Evolutionary conservation across 1,284 basidiomycete genomes (phyloP).

Genomic region (Salmacisia buchloeana): DNA sequence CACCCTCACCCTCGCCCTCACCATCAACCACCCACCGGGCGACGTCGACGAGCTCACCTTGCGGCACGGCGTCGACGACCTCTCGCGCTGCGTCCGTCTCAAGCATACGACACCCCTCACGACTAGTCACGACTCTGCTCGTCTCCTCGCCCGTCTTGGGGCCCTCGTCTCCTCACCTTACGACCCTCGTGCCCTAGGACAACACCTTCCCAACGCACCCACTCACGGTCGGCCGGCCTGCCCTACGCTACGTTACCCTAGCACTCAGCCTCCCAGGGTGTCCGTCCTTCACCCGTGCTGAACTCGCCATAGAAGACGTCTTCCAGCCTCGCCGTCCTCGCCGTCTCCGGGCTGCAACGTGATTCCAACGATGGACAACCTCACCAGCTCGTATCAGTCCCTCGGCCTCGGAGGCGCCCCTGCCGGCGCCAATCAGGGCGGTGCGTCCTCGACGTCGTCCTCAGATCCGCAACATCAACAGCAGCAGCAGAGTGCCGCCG

Average conservation of each 20-base stretch:
- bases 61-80: neutral
- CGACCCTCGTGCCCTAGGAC: too few relatives aligned
- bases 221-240: too few relatives aligned
- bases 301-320: neutral
- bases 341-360: neutral
- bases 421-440: neutral
- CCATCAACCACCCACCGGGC: neutral
- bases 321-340: neutral
- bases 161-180: too few relatives aligned
- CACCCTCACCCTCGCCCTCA: neutral
- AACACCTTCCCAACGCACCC: too few relatives aligned
- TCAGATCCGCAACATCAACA: neutral
- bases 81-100: too few relatives aligned
- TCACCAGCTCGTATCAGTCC: neutral
- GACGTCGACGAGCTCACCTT: neutral
- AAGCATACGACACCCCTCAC: too few relatives aligned
- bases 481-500: constrained; percentile 28
- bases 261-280: too few relatives aligned
- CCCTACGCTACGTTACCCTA: too few relatives aligned
- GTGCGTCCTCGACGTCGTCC: too few relatives aligned
- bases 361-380: neutral
- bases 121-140: too few relatives aligned
- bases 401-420: neutral
- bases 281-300: too few relatives aligned
- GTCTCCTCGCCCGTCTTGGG: too few relatives aligned